Base-by-base conservation (phyloP, 495 filamentous ascomycete species). In the Corynascus novoguineensis region DNA sequence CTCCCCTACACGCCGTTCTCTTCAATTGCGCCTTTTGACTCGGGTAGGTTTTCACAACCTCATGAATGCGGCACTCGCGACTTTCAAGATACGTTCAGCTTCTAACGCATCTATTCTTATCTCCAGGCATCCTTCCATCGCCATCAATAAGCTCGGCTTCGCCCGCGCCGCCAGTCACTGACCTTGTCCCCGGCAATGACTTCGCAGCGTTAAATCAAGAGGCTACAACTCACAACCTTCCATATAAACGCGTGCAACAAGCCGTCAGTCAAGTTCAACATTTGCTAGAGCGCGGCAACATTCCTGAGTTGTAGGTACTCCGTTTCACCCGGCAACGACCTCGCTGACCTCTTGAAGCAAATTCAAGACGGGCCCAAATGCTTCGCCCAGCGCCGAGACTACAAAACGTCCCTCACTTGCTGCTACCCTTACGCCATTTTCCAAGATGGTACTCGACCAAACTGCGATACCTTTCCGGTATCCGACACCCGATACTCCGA, bases 1-100 rank as follows among this genome's bases (percentile, higher is more conserved):
- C 75, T 99, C 41, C 89, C 90, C 34, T 96, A 86, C 71, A 92
- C 95, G 15, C 92, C 93, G 3, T 86, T 97, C 69, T 90, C 88
- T 22, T 95, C 90, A 22, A 83, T 96, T 53, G 81, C 92, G 49
- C 86, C 95, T 5, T 95, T 97, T 72, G 84, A 85, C 58, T 78
- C 92, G 58, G 86, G 93, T 95, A 75, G 59, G 68, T 47, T 56
- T 54, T 35, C 22, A 17, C n/a, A 8, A 21, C 55, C 38, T 4
- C 50, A 14, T n/a, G 40, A n/a, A 3, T 46, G 32, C 46, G 10
- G 25, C 22, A 5, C 28, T 19, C 37, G 15, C 22, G 17, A 22
- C 31, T 55, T 56, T 50, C 29, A 11, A 2, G 17, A 14, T 9
- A 35, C 5, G 4, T 14, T 4, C 48, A 37, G 17, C 22, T 32